Conservation (phyloP, 148 eudicot species). For the Dianthus caryophyllus region DNA sequence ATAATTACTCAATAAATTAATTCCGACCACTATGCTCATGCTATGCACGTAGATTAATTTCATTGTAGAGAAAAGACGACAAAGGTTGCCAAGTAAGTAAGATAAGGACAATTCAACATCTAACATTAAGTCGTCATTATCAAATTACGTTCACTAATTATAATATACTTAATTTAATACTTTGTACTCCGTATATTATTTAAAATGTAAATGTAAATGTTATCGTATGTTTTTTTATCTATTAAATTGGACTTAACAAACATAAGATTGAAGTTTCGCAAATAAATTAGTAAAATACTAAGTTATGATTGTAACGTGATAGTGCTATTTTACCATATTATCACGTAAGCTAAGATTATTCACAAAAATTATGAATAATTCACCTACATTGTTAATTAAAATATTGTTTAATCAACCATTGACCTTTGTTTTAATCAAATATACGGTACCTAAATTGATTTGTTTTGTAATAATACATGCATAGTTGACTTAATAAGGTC, state of each 20-base stretch:
- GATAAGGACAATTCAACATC: not conserved
- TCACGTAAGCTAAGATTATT: not conserved
- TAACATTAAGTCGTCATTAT: not conserved
- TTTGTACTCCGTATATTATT: too few relatives aligned
- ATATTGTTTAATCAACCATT: not conserved
- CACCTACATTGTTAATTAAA: slow-evolving; percentile 3
- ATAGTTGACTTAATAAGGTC: too few relatives aligned
- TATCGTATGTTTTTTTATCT: too few relatives aligned
- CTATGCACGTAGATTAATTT: slow-evolving; percentile 12
- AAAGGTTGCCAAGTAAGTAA: too few relatives aligned
- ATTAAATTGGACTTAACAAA: not conserved
- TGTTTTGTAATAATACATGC: too few relatives aligned
- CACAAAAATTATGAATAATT: not conserved
- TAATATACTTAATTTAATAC: too few relatives aligned
- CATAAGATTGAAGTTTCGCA: not conserved
- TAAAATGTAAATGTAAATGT: too few relatives aligned
- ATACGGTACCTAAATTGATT: not conserved
- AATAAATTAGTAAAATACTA: not conserved
- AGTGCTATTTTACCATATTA: slow-evolving; percentile 13
- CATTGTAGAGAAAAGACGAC: too few relatives aligned
- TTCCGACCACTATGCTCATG: not conserved
- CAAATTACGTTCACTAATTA: not conserved
- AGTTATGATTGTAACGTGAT: not conserved
- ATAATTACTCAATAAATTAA: too few relatives aligned
- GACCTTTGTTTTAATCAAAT: slow-evolving; percentile 8